phyloP scores from a whole-genome alignment of 176 grass and related monocot species.

The Carex myosuroides region DNA sequence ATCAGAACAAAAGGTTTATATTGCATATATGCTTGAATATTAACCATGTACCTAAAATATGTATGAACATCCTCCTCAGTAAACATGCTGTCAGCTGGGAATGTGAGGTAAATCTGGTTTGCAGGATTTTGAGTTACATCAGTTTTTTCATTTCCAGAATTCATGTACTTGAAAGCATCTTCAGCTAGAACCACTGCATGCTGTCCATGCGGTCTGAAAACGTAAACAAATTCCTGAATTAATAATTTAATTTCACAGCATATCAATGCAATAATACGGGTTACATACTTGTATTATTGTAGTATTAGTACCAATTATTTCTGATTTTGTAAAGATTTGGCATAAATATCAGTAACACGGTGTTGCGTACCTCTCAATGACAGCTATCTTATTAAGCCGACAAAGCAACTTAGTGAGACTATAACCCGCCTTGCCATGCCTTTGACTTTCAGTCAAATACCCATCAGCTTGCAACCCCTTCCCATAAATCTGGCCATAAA shows the following conservation, averaged over 20 bases:
- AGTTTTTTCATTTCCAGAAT: constrained; percentile 28
- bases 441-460: constrained; percentile 37
- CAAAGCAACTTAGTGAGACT: constrained; percentile 37
- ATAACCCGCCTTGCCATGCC: constrained; percentile 25
- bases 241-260: background rate
- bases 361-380: constrained; percentile 34
- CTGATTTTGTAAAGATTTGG: background rate
- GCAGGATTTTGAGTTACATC: background rate
- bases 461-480: constrained; percentile 29
- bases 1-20: background rate
- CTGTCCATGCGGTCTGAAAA: constrained; percentile 31
- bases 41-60: constrained; percentile 44
- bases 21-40: background rate
- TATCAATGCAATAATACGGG: background rate
- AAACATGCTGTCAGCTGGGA: constrained; percentile 41
- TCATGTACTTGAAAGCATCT: constrained; percentile 37
- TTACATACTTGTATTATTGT: background rate
- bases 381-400: constrained; percentile 24
- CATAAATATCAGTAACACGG: background rate
- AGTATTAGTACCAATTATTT: background rate
- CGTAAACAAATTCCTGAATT: background rate
- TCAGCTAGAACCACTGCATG: constrained; percentile 39
- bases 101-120: constrained; percentile 55
- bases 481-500: constrained; percentile 30
- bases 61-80: constrained; percentile 20